These are phyloP conservation scores for Mrakiaceae sp. DNA, from an alignment of 1,284 basidiomycete species.

Conservation along the genomic window DNA sequence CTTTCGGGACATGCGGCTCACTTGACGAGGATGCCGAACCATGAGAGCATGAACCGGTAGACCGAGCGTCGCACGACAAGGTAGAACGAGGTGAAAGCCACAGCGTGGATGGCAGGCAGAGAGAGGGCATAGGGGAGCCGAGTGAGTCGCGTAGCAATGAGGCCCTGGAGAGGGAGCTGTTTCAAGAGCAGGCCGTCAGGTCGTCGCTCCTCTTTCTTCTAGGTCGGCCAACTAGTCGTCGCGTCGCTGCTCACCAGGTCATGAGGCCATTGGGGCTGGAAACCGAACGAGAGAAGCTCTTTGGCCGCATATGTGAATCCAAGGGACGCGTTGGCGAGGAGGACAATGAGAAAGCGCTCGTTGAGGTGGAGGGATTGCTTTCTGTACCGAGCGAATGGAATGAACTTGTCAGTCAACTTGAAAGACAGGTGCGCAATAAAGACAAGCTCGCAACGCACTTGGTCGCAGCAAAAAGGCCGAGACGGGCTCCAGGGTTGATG, in stretches of 20 bases:
- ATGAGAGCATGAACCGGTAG: slow-evolving; percentile 12
- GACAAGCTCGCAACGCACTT: slow-evolving; percentile 1
- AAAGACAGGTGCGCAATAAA: not conserved
- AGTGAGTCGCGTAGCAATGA: slow-evolving; percentile 2
- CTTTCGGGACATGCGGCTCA: not conserved
- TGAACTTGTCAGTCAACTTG: not conserved
- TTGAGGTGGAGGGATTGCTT: slow-evolving; percentile 14
- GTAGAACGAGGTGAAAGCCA: slow-evolving; percentile 9
- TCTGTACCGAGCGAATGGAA: not conserved
- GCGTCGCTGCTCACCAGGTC: not conserved
- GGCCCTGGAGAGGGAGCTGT: slow-evolving; percentile 8
- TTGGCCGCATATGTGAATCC: slow-evolving; percentile 7
- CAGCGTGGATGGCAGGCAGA: slow-evolving; percentile 11
- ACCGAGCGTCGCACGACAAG: not conserved
- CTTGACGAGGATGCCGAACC: slow-evolving; percentile 15
- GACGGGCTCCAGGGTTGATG: not conserved
- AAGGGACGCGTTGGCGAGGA: slow-evolving; percentile 11
- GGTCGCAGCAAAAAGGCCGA: slow-evolving; percentile 11
- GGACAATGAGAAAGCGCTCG: slow-evolving; percentile 10
- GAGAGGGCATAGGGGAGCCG: slow-evolving; percentile 1
- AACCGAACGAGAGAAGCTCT: slow-evolving; percentile 7
- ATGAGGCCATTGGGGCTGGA: slow-evolving; percentile 4
- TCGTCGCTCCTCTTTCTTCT: not conserved
- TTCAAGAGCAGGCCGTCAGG: not conserved
- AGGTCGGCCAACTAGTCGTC: not conserved